Base-by-base conservation (phyloP, 139 green algal genomes). In the Picochlorum sp. region DNA sequence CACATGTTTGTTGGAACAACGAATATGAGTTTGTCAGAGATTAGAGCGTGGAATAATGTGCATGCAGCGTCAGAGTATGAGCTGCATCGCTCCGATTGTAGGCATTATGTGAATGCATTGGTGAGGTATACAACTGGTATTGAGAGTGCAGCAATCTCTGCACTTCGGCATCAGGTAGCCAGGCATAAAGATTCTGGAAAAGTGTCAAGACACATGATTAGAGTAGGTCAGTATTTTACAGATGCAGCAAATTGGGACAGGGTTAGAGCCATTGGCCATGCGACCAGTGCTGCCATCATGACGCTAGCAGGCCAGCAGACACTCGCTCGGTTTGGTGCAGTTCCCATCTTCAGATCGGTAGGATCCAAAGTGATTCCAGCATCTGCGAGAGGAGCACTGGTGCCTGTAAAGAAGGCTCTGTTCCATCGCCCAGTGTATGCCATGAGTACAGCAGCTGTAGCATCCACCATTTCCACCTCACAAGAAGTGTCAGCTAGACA, bases 41-140 rank as follows among this genome's bases (percentile, higher is more conserved):
- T 87, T 51, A 62, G 80, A 14, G 54, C 55, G 0, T 87, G 73
- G 69, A 87, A 87, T 66, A 26, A 8, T 16, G 38, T 75, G 50
- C 76, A 83, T 37, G 62, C 57, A 38, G 26, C 37, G 37, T 18
- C 16, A 51, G 49, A 44, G 20, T 87, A 87, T 59, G 67, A 77
- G 50, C 72, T 87, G 68, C 79, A 87, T 57, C 49, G 62, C 26
- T 78, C 82, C 41, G 81, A 87, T 64, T 87, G 81, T 76, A 76
- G 81, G 31, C 81, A 87, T 64, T 87, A 85, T 61, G 75, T 78
- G 18, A 87, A 87, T 67, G 76, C 59, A 21, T 63, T 87, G 20
- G 80, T 85, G 23, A 54, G 76, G 51, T 87, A 82, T 60, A 75
- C 81, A 4, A 87, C 81, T 2, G 81, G 80, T 2, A 54, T 83